Conservation (phyloP, 2,329 filamentous ascomycete genomes). For the Aspergillus costaricaensis region DNA sequence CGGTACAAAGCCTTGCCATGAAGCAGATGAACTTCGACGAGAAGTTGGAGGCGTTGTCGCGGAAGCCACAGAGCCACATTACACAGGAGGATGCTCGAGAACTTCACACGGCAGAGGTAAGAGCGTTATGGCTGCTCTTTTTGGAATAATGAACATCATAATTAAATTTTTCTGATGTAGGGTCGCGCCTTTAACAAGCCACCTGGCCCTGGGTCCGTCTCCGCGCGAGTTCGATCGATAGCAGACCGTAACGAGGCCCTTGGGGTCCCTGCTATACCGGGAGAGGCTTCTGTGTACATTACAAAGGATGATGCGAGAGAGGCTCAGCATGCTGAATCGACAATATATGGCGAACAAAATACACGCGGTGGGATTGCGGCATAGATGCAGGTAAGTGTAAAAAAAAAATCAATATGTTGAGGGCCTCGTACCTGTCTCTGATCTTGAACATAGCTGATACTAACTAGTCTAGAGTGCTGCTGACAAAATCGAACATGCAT, state of each 20-base stretch:
- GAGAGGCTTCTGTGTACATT: constrained; percentile 28
- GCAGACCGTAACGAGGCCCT: constrained; percentile 36
- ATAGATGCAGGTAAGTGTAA: constrained; percentile 35
- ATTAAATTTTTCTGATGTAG: too few relatives aligned
- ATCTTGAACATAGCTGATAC: too few relatives aligned
- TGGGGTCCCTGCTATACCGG: constrained; percentile 26
- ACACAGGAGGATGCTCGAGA: constrained; percentile 36
- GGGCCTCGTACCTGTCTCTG: too few relatives aligned
- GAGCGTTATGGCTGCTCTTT: not conserved
- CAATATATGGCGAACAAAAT: constrained; percentile 34
- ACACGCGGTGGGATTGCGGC: constrained; percentile 35
- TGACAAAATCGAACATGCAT: constrained; percentile 33
- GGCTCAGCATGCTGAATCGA: constrained; percentile 27
- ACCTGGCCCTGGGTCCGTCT: constrained; percentile 33
- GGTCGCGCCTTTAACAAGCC: constrained; percentile 37
- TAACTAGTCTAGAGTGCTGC: constrained; percentile 32
- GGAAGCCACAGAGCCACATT: constrained; percentile 37
- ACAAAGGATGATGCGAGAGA: constrained; percentile 38
- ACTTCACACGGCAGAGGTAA: constrained; percentile 35
- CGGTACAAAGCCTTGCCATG: constrained; percentile 36
- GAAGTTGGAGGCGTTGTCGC: constrained; percentile 33
- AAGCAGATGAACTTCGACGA: constrained; percentile 38
- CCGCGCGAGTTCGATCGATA: constrained; percentile 36
- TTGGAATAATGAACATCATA: too few relatives aligned
- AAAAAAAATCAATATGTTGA: too few relatives aligned